These are phyloP conservation scores for Hymenoscyphus occultus DNA, from an alignment of 2,329 filamentous ascomycete genomes.

Conservation along the genomic window DNA sequence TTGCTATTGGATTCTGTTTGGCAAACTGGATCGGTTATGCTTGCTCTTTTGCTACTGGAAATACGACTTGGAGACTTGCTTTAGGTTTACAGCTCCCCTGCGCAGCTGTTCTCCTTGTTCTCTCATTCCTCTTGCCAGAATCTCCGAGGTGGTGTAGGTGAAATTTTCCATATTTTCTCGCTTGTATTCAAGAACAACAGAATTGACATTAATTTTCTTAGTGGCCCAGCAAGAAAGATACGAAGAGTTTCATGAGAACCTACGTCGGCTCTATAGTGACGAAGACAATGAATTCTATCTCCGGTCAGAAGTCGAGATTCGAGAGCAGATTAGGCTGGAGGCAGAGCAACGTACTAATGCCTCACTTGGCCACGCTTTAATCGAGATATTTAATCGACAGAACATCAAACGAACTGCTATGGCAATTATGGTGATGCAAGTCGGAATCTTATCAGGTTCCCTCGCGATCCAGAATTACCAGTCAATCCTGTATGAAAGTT, in stretches of 20 bases:
- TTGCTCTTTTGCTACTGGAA: conserved; percentile 34
- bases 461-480: conserved; percentile 41
- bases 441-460: conserved; percentile 38
- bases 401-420: conserved; percentile 36
- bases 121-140: conserved; percentile 22
- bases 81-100: conserved; percentile 37
- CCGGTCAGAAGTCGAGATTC: conserved; percentile 32
- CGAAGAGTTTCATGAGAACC: conserved; percentile 17
- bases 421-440: conserved; percentile 37
- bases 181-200: neutral
- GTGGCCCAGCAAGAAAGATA: conserved; percentile 15
- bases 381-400: conserved; percentile 29
- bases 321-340: conserved; percentile 35
- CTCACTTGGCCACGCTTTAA: conserved; percentile 22
- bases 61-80: conserved; percentile 38
- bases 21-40: conserved; percentile 43
- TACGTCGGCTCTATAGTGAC: conserved; percentile 8
- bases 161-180: neutral
- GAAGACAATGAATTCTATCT: conserved; percentile 24
- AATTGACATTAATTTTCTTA: neutral
- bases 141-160: conserved; percentile 24
- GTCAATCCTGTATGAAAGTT: conserved; percentile 37
- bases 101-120: conserved; percentile 18
- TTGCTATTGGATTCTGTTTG: conserved; percentile 38
- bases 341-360: conserved; percentile 20